Percentiles rank a stretch among this genome's conserved stretches.
Conservation (phyloP, 2,329 filamentous ascomycete genomes). For the Ramularia endophylla region DNA sequence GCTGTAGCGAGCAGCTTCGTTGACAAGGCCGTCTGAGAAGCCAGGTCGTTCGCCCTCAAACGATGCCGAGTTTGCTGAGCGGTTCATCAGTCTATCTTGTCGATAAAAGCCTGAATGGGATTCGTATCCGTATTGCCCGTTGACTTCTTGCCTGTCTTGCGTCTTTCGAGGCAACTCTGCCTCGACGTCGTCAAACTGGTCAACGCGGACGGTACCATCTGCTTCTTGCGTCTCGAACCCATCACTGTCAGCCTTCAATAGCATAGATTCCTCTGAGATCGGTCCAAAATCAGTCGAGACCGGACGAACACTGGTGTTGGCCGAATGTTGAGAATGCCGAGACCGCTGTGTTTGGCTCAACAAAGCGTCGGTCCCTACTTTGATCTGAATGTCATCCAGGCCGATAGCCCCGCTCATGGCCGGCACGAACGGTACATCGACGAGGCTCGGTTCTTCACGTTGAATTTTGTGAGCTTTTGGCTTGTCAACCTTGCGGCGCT, state of each 20-base stretch:
- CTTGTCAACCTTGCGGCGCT: slow-evolving; percentile 24
- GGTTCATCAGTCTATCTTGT: no score
- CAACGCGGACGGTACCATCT: no score
- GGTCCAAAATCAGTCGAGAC: slow-evolving; percentile 20
- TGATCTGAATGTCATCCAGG: slow-evolving; percentile 23
- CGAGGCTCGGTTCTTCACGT: slow-evolving; percentile 5
- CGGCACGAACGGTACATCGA: slow-evolving; percentile 10
- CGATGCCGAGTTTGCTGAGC: no score
- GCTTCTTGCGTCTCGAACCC: slow-evolving; percentile 8
- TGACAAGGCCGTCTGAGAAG: no score
- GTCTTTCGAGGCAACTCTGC: no score
- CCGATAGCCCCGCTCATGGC: slow-evolving; percentile 24
- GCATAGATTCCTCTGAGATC: slow-evolving; percentile 29
- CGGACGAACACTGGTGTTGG: slow-evolving; percentile 19
- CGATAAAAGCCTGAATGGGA: no score
- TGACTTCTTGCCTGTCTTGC: no score
- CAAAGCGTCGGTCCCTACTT: slow-evolving; percentile 29
- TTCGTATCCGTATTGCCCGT: no score
- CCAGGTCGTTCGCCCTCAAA: no score
- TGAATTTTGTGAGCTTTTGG: slow-evolving; percentile 5
- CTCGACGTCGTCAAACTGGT: no score
- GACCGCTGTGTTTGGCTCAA: slow-evolving; percentile 23
- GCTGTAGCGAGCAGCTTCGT: no score
- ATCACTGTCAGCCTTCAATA: slow-evolving; percentile 24
- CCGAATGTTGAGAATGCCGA: slow-evolving; percentile 8